phyloP scores from a whole-genome alignment of 2,329 filamentous ascomycete species.

The Fusarium sp. region DNA sequence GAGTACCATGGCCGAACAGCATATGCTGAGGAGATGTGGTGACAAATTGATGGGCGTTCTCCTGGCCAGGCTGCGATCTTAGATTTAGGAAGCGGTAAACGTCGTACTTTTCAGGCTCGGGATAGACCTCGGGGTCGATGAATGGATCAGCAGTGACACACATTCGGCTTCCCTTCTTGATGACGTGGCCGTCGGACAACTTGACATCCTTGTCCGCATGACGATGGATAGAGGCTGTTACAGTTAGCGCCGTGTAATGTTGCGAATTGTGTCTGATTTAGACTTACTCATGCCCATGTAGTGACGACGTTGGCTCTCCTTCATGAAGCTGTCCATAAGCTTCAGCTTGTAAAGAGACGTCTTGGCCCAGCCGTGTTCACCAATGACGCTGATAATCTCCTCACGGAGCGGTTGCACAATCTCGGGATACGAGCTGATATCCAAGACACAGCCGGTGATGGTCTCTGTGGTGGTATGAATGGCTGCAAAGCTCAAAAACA shows the following conservation, averaged over 20 bases:
- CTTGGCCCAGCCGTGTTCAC: neutral
- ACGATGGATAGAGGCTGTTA: neutral
- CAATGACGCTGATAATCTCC: neutral
- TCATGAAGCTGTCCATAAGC: neutral
- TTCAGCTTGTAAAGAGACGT: neutral
- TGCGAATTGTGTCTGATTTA: too few species aligned
- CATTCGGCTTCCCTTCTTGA: neutral
- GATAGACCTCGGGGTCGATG: neutral
- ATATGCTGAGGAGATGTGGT: neutral
- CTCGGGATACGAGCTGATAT: neutral
- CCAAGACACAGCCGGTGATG: neutral
- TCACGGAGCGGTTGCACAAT: neutral
- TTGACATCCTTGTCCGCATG: neutral
- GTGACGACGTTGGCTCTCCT: neutral
- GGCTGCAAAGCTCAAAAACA: slow-evolving; percentile 46
- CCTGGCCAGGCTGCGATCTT: slow-evolving; percentile 49
- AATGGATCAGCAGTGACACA: neutral
- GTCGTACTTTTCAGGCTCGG: neutral
- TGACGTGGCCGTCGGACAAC: neutral
- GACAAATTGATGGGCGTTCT: neutral
- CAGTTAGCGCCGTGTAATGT: neutral
- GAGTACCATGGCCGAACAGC: slow-evolving; percentile 33
- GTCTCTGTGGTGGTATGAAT: neutral
- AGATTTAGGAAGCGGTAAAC: neutral
- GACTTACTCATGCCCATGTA: neutral